phyloP scores from a whole-genome alignment of 2,329 filamentous ascomycete genomes.

The Monosporascus sp. region DNA sequence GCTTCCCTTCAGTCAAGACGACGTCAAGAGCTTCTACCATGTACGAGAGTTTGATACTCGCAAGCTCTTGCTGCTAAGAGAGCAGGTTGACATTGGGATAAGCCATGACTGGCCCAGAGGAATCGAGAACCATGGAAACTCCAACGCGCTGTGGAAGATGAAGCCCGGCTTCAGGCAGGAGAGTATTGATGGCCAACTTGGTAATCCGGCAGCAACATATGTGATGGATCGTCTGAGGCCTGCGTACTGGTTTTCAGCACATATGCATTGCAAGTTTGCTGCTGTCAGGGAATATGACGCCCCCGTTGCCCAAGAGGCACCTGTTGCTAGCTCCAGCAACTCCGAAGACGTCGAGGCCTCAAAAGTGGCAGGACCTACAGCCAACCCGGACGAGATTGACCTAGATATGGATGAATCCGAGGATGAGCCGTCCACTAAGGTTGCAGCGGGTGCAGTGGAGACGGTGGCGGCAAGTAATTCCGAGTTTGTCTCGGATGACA shows the following conservation, averaged over 20 bases:
- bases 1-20: constrained; percentile 72
- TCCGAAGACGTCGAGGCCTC: not conserved
- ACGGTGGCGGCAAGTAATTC: constrained; percentile 9
- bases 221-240: constrained; percentile 80
- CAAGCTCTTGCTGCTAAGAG: constrained; percentile 78
- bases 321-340: constrained; percentile 3
- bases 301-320: constrained; percentile 18
- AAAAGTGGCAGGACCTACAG: constrained; percentile 3
- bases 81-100: constrained; percentile 83
- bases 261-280: constrained; percentile 83
- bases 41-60: constrained; percentile 85
- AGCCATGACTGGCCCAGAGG: constrained; percentile 94
- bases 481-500: constrained; percentile 49
- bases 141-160: constrained; percentile 58
- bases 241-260: constrained; percentile 86
- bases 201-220: constrained; percentile 72
- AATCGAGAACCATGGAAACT: constrained; percentile 74
- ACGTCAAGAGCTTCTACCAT: constrained; percentile 82
- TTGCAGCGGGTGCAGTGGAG: constrained; percentile 8
- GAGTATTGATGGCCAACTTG: constrained; percentile 68
- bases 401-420: constrained; percentile 9
- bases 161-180: constrained; percentile 76
- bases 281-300: constrained; percentile 56
- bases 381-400: constrained; percentile 38
- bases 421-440: constrained; percentile 2